A percentile compares a stretch with the other conserved stretches of the same genome.
These are phyloP conservation scores for Brasenia schreberi DNA, from an alignment of 164 flowering plant species.

Conservation along the genomic window DNA sequence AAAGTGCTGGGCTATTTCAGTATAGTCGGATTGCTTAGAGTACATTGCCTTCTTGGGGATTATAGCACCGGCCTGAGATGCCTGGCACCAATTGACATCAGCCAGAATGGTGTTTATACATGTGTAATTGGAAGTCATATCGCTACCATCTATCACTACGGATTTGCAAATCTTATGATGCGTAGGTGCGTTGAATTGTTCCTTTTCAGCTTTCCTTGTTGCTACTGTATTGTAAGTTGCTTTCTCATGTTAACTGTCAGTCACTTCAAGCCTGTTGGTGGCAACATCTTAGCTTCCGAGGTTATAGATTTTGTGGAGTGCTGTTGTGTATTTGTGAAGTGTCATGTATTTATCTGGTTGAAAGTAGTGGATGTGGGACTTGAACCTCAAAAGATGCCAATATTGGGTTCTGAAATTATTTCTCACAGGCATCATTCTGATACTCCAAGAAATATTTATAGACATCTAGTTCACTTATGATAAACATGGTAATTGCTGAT, in stretches of 20 bases:
- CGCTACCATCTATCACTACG: slow-evolving; percentile 85
- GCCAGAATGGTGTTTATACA: slow-evolving; percentile 82
- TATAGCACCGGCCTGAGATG: slow-evolving; percentile 95
- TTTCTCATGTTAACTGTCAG: no score
- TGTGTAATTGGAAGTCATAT: slow-evolving; percentile 95
- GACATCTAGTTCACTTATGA: neutral
- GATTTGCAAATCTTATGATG: slow-evolving; percentile 95
- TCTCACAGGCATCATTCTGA: no score
- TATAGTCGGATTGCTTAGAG: slow-evolving; percentile 93
- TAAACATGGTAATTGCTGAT: neutral
- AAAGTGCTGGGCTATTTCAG: slow-evolving; percentile 97
- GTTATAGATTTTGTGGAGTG: no score
- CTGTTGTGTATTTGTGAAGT: no score
- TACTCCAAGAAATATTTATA: no score
- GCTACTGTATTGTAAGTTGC: no score
- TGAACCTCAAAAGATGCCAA: no score
- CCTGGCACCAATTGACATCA: slow-evolving; percentile 83
- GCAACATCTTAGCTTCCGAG: no score
- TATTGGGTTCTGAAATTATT: no score
- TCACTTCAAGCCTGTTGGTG: no score
- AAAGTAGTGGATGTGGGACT: no score
- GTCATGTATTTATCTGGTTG: no score
- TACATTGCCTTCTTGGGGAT: slow-evolving; percentile 95
- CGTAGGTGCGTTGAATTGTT: slow-evolving; percentile 44
- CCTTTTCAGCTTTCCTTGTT: neutral